These are phyloP conservation scores for Xylaria curta DNA, from an alignment of 495 filamentous ascomycete genomes.

Conservation along the genomic window DNA sequence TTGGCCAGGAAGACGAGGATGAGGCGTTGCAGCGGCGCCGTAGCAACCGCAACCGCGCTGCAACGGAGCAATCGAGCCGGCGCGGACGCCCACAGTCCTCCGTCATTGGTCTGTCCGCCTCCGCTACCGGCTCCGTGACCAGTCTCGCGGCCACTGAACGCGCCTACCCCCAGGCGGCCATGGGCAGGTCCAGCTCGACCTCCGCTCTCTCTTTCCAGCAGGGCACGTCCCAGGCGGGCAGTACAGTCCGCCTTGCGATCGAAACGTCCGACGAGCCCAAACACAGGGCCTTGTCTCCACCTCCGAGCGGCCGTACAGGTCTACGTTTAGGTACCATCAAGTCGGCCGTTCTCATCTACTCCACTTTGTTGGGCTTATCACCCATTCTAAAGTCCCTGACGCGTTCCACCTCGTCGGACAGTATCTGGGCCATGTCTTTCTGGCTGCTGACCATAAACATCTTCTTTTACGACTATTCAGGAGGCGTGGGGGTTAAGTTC, in stretches of 20 bases:
- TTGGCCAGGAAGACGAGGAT: constrained; percentile 61
- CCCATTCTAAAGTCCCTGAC: constrained; percentile 96
- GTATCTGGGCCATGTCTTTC: constrained; percentile 94
- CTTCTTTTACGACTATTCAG: constrained; percentile 95
- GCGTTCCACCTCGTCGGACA: constrained; percentile 84
- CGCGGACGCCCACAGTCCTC: constrained; percentile 33
- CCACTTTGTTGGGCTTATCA: constrained; percentile 84
- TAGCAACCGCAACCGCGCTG: constrained; percentile 39
- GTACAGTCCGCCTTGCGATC: constrained; percentile 32
- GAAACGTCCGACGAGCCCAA: constrained; percentile 33
- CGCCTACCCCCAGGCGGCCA: constrained; percentile 32
- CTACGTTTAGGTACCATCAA: constrained; percentile 65
- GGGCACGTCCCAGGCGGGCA: constrained; percentile 42
- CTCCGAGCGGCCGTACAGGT: constrained; percentile 41
- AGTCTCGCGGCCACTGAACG: constrained; percentile 42
- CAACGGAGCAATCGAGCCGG: constrained; percentile 34
- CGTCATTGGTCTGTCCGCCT: constrained; percentile 31
- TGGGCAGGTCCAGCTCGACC: constrained; percentile 35
- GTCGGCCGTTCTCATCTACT: constrained; percentile 93
- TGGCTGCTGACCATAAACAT: constrained; percentile 95
- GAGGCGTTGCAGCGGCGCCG: constrained; percentile 42
- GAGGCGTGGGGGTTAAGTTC: constrained; percentile 59
- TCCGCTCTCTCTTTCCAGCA: constrained; percentile 49
- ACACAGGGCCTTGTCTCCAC: constrained; percentile 35
- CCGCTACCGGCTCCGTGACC: constrained; percentile 49